Evolutionary conservation across 2,329 filamentous ascomycete species (phyloP).

Genomic region (Pseudogymnoascus sp.): DNA sequence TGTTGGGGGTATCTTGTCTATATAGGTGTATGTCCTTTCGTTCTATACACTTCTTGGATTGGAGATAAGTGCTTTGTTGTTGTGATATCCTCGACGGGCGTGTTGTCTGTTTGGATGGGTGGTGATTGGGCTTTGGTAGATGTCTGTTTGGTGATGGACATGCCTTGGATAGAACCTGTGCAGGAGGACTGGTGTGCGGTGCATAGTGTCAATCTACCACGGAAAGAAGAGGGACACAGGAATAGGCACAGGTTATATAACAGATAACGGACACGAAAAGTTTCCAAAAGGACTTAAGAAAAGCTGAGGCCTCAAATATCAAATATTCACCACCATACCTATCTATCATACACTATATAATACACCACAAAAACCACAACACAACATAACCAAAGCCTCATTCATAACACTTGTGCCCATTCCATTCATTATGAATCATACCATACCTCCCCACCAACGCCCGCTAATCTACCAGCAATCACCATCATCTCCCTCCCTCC

Average conservation of each 20-base stretch:
- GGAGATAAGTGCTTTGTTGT: not conserved
- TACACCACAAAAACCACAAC: not conserved
- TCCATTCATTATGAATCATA: not conserved
- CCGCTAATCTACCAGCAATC: not conserved
- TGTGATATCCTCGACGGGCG: not conserved
- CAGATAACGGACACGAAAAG: not conserved
- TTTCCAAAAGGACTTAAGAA: not conserved
- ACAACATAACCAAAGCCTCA: not conserved
- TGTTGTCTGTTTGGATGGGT: not conserved
- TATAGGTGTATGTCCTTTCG: not conserved
- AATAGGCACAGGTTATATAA: not conserved
- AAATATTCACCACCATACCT: not conserved
- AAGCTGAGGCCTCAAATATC: not conserved
- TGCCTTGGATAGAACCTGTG: not conserved
- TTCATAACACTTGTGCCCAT: not conserved
- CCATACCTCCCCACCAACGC: not conserved
- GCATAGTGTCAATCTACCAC: not conserved
- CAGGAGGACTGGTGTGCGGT: not conserved
- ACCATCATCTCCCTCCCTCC: not conserved
- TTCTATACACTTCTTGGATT: slow-evolving; percentile 2
- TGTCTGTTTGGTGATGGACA: not conserved
- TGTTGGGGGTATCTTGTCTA: not conserved
- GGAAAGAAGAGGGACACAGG: not conserved
- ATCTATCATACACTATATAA: slow-evolving; percentile 1
- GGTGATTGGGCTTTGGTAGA: not conserved